These are phyloP conservation scores for Prunus kanzakura DNA, from an alignment of 306 rosid genomes.

Conservation along the genomic window DNA sequence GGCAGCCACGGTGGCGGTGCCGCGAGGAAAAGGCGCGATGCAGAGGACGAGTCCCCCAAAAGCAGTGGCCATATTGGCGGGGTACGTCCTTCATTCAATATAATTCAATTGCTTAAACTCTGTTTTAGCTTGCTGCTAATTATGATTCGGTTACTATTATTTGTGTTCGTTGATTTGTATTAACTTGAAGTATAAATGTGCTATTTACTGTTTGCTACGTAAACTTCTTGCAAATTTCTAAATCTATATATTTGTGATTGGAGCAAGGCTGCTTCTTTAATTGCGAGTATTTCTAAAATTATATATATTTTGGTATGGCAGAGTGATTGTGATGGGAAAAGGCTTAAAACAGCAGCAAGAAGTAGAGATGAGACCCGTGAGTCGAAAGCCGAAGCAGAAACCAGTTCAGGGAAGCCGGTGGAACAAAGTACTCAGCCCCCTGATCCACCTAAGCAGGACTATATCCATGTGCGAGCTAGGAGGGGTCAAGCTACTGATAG, in stretches of 20 bases:
- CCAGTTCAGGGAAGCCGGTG: slow-evolving; percentile 70
- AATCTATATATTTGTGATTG: background rate
- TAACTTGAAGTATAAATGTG: background rate
- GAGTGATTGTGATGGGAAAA: slow-evolving; percentile 58
- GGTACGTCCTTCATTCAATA: slow-evolving; percentile 34
- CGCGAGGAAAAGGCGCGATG: slow-evolving; percentile 51
- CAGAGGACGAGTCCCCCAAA: slow-evolving; percentile 48
- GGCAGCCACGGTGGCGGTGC: slow-evolving; percentile 15
- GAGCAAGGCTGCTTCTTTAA: background rate
- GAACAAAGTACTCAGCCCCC: slow-evolving; percentile 46
- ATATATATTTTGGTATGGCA: slow-evolving; percentile 25
- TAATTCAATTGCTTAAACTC: background rate
- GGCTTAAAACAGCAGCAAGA: slow-evolving; percentile 40
- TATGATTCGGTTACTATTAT: background rate
- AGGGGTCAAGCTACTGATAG: slow-evolving; percentile 98
- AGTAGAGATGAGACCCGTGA: slow-evolving; percentile 45
- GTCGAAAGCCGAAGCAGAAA: slow-evolving; percentile 53
- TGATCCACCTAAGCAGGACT: slow-evolving; percentile 81
- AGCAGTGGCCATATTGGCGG: slow-evolving; percentile 50
- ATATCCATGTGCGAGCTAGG: slow-evolving; percentile 89
- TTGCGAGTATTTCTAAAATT: background rate
- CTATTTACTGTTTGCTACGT: background rate
- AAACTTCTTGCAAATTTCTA: background rate
- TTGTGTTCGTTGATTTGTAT: background rate
- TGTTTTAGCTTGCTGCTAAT: slow-evolving; percentile 4